phyloP scores from a whole-genome alignment of 495 filamentous ascomycete genomes.

The Bathelium albidoporum region DNA sequence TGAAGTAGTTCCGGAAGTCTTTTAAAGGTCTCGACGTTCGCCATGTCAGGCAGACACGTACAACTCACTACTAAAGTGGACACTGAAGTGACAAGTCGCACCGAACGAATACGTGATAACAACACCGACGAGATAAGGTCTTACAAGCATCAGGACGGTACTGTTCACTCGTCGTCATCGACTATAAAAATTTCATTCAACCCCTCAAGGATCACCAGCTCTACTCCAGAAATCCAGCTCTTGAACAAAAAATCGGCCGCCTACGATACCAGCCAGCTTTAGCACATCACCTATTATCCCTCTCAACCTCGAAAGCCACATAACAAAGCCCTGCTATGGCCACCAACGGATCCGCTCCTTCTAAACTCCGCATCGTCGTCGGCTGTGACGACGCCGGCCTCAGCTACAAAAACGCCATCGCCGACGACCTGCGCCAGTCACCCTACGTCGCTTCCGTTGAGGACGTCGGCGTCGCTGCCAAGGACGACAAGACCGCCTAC shows the following conservation, averaged over 20 bases:
- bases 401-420: constrained; percentile 71
- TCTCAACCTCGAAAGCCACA: neutral
- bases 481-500: constrained; percentile 71
- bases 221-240: constrained; percentile 3
- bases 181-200: constrained; percentile 4
- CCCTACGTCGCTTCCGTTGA: constrained; percentile 56
- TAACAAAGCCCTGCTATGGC: constrained; percentile 3
- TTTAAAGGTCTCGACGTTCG: neutral
- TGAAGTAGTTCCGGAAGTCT: neutral
- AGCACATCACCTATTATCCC: neutral
- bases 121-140: constrained; percentile 7
- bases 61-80: constrained; percentile 12
- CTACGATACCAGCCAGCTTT: constrained; percentile 15
- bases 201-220: constrained; percentile 9
- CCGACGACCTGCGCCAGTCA: constrained; percentile 55
- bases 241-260: constrained; percentile 5
- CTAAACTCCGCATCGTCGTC: constrained; percentile 45
- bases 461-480: constrained; percentile 57
- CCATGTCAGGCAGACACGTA: constrained; percentile 3
- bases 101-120: constrained; percentile 7
- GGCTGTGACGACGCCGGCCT: constrained; percentile 66
- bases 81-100: constrained; percentile 8
- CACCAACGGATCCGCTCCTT: constrained; percentile 4
- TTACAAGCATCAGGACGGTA: constrained; percentile 1
- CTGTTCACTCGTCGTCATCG: constrained; percentile 5